Conservation (phyloP, 176 grass and related monocot genomes). For the Leersia perrieri region DNA sequence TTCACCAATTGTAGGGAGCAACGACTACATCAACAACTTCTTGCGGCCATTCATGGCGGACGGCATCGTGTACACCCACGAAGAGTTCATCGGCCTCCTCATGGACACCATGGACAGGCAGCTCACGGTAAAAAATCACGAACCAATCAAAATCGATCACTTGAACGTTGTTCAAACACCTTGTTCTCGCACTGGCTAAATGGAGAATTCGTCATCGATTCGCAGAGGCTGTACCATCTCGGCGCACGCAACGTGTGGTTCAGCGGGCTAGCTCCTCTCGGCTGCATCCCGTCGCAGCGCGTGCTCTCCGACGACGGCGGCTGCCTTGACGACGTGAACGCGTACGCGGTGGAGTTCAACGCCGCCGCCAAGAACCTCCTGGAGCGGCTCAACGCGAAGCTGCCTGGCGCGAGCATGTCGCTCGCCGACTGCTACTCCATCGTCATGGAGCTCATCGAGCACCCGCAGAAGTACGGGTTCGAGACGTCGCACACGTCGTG, state of each 20-base stretch:
- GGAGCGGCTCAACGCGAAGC: conserved; percentile 52
- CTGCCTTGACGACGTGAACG: conserved; percentile 75
- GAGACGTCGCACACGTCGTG: conserved; percentile 80
- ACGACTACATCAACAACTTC: conserved; percentile 99
- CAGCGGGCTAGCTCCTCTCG: conserved; percentile 68
- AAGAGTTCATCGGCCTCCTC: conserved; percentile 76
- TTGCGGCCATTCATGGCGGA: conserved; percentile 88
- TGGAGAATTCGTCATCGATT: background rate
- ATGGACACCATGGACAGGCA: conserved; percentile 57
- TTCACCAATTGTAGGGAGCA: conserved; percentile 91
- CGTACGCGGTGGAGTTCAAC: conserved; percentile 75
- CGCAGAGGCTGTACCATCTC: conserved; percentile 67
- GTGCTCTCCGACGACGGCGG: conserved; percentile 49
- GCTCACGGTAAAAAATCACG: conserved; percentile 52
- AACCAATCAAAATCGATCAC: background rate
- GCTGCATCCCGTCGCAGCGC: conserved; percentile 96
- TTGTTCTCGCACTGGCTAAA: background rate
- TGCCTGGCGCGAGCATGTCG: conserved; percentile 59
- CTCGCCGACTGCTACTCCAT: conserved; percentile 65
- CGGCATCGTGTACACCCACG: conserved; percentile 71
- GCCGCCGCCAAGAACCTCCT: conserved; percentile 47
- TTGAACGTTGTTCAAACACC: background rate
- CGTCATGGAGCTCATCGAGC: conserved; percentile 88
- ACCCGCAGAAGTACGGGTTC: conserved; percentile 77
- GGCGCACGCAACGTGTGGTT: conserved; percentile 81